phyloP scores from a whole-genome alignment of 164 flowering plant species.

The Houttuynia cordata region DNA sequence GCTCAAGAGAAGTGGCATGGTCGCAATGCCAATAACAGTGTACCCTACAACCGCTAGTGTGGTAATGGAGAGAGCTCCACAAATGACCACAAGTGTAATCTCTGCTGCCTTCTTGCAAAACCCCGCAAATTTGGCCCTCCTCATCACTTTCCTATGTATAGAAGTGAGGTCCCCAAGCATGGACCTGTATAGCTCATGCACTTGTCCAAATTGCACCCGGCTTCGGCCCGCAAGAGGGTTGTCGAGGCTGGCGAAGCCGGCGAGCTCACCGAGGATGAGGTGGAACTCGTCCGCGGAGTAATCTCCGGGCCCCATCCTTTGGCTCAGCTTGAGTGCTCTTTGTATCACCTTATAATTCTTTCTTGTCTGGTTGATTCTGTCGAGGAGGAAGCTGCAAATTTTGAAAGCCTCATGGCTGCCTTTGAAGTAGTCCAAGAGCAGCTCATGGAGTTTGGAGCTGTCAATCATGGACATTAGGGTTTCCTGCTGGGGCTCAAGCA shows the following conservation, averaged over 20 bases:
- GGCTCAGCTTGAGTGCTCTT: conserved; percentile 23
- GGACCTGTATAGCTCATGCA: conserved; percentile 23
- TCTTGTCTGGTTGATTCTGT: conserved; percentile 37
- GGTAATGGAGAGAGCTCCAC: conserved; percentile 21
- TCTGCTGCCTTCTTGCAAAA: conserved; percentile 30
- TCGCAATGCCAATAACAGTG: conserved; percentile 43
- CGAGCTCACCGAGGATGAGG: conserved; percentile 25
- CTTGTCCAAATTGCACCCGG: conserved; percentile 15
- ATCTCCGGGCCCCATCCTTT: conserved; percentile 6
- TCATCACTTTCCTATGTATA: conserved; percentile 19
- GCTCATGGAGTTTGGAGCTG: conserved; percentile 21
- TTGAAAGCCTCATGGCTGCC: conserved; percentile 44
- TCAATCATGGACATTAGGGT: conserved; percentile 22
- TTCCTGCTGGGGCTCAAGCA: conserved; percentile 52
- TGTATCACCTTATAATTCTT: conserved; percentile 24
- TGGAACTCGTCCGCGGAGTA: conserved; percentile 12
- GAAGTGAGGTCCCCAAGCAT: conserved; percentile 27
- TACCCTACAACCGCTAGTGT: conserved; percentile 36
- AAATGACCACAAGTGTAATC: conserved; percentile 21
- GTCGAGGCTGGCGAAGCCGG: conserved; percentile 21
- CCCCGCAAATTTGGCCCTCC: conserved; percentile 17
- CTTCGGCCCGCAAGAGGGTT: conserved; percentile 40
- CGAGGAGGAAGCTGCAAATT: conserved; percentile 41
- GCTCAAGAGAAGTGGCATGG: conserved; percentile 29
- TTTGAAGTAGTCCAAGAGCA: conserved; percentile 45